These are phyloP conservation scores for Lophium mytilinum DNA, from an alignment of 495 filamentous ascomycete genomes.

Conservation along the genomic window DNA sequence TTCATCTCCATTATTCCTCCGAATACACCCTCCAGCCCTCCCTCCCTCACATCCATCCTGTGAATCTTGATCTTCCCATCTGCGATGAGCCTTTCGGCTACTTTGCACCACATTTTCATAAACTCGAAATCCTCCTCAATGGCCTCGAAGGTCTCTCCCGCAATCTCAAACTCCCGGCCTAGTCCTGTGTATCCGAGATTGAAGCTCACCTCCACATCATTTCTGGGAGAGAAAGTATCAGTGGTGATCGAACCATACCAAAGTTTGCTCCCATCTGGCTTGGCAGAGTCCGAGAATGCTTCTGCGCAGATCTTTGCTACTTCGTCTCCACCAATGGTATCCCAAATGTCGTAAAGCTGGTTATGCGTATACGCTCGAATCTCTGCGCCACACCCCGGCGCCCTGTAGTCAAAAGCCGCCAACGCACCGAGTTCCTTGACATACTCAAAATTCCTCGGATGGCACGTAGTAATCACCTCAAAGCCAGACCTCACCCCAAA, in stretches of 20 bases:
- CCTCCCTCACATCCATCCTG: constrained; percentile 34
- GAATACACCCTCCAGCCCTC: constrained; percentile 45
- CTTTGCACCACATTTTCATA: constrained; percentile 27
- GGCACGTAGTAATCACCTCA: constrained; percentile 45
- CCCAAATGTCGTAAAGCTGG: constrained; percentile 22
- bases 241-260: constrained; percentile 8
- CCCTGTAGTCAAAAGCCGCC: constrained; percentile 46
- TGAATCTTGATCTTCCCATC: constrained; percentile 43
- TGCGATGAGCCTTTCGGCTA: constrained; percentile 39
- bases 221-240: constrained; percentile 10
- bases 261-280: background rate
- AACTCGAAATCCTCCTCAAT: constrained; percentile 33
- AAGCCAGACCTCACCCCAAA: constrained; percentile 29
- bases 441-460: constrained; percentile 44
- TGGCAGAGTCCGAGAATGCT: background rate
- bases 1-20: constrained; percentile 44
- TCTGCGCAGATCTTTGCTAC: constrained; percentile 24
- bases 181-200: constrained; percentile 27
- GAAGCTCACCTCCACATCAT: constrained; percentile 22
- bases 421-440: constrained; percentile 43
- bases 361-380: constrained; percentile 30
- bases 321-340: constrained; percentile 24
- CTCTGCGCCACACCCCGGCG: constrained; percentile 33
- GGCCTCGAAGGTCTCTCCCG: constrained; percentile 3
- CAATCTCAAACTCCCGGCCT: constrained; percentile 22